Conservation (phyloP, 1,139 yeast species). For the Candida mesenterica region DNA sequence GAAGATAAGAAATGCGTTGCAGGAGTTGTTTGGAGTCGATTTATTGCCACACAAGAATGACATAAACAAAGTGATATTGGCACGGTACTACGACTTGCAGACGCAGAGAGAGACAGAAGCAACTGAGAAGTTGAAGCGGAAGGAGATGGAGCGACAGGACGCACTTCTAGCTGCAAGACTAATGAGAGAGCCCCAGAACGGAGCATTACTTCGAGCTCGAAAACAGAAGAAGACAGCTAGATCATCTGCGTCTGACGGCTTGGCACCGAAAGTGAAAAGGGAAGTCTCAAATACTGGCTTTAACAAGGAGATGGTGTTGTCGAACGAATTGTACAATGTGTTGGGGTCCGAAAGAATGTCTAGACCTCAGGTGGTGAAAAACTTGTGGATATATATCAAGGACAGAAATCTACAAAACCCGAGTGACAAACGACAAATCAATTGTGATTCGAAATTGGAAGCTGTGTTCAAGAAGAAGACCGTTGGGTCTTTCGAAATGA, state of each 20-base stretch:
- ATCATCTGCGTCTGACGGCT: conserved; percentile 7
- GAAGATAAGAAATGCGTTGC: conserved; percentile 66
- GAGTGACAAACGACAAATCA: conserved; percentile 59
- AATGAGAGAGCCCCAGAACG: conserved; percentile 34
- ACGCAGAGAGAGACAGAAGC: conserved; percentile 36
- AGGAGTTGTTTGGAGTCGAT: conserved; percentile 61
- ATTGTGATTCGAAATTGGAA: conserved; percentile 64
- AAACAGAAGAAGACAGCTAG: conserved; percentile 9
- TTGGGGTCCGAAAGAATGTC: conserved; percentile 43
- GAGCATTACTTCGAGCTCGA: conserved; percentile 20
- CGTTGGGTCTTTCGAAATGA: conserved; percentile 67
- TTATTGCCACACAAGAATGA: conserved; percentile 52
- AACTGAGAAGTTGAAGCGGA: conserved; percentile 24
- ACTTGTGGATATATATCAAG: conserved; percentile 73
- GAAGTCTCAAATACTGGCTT: conserved; percentile 28
- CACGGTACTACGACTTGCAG: conserved; percentile 52
- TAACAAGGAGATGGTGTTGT: conserved; percentile 41
- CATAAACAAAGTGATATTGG: conserved; percentile 60
- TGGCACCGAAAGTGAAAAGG: conserved; percentile 9
- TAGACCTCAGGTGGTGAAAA: conserved; percentile 71
- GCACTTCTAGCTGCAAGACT: conserved; percentile 47
- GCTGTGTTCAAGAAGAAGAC: conserved; percentile 56
- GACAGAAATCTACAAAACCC: conserved; percentile 66
- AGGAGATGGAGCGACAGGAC: conserved; percentile 40
- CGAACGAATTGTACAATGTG: conserved; percentile 50